phyloP scores from a whole-genome alignment of 2,329 filamentous ascomycete genomes.

The Sordariomycetes sp. region DNA sequence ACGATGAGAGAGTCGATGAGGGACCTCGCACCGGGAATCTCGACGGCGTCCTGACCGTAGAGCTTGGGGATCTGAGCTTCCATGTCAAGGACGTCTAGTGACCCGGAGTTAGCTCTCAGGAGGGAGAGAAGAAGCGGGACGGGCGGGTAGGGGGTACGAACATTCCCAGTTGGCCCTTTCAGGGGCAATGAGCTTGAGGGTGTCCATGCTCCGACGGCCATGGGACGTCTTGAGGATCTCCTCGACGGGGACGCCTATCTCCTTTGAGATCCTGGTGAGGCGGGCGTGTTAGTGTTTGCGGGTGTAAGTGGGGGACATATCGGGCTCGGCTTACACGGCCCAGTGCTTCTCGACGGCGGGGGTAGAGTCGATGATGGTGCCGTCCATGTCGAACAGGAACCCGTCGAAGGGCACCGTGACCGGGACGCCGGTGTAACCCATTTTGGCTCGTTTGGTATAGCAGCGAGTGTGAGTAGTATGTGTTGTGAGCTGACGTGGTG shows the following conservation, averaged over 20 bases:
- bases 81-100: constrained; percentile 62
- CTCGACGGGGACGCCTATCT: constrained; percentile 75
- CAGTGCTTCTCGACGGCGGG: constrained; percentile 69
- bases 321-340: constrained; percentile 43
- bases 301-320: neutral
- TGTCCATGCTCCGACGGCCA: constrained; percentile 81
- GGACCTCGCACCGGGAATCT: constrained; percentile 72
- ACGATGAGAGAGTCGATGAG: constrained; percentile 59
- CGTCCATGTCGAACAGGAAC: constrained; percentile 67
- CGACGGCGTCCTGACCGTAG: constrained; percentile 67
- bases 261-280: constrained; percentile 54
- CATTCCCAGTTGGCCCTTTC: constrained; percentile 89
- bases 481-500: too few species aligned
- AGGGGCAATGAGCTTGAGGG: constrained; percentile 66
- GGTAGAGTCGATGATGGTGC: constrained; percentile 76
- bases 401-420: constrained; percentile 39
- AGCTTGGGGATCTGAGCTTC: constrained; percentile 69
- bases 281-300: neutral
- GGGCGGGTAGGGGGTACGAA: constrained; percentile 35
- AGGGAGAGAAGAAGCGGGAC: neutral
- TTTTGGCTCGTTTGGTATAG: neutral
- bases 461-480: too few species aligned
- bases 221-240: constrained; percentile 86
- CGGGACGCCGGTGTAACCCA: constrained; percentile 28
- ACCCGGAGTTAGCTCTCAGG: neutral